phyloP scores from a whole-genome alignment of 2,329 filamentous ascomycete genomes.

The Xylariaceae sp. region DNA sequence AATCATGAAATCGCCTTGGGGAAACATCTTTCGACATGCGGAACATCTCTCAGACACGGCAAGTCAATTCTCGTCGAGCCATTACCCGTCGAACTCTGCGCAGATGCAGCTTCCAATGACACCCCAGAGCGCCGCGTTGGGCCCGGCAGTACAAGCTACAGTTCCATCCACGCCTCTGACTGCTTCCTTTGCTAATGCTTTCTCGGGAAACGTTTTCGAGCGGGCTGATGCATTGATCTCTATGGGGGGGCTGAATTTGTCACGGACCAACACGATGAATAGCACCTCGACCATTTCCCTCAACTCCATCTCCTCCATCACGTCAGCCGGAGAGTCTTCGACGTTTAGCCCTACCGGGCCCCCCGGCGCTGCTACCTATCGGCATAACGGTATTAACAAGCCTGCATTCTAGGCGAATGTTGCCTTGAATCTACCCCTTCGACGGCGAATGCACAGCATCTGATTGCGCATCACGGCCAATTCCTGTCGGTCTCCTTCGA shows the following conservation, averaged over 20 bases:
- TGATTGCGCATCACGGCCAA: constrained; percentile 2
- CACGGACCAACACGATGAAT: constrained; percentile 45
- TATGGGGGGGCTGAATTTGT: constrained; percentile 55
- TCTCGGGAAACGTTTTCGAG: constrained; percentile 57
- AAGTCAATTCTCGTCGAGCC: constrained; percentile 31
- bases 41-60: constrained; percentile 25
- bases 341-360: constrained; percentile 31
- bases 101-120: constrained; percentile 65
- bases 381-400: constrained; percentile 32
- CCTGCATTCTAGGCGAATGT: constrained; percentile 32
- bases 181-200: constrained; percentile 51
- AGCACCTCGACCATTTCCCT: constrained; percentile 35
- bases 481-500: neutral
- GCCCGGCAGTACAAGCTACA: constrained; percentile 85
- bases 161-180: constrained; percentile 68
- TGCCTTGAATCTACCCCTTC: constrained; percentile 22
- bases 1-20: constrained; percentile 61
- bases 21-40: constrained; percentile 39
- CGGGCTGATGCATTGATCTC: constrained; percentile 55
- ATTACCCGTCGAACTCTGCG: constrained; percentile 34
- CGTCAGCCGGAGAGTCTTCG: constrained; percentile 28
- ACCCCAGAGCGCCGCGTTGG: constrained; percentile 81
- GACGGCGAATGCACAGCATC: constrained; percentile 21
- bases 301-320: constrained; percentile 32
- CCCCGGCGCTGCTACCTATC: constrained; percentile 20